These are phyloP conservation scores for Diplodia corticola DNA, from an alignment of 2,329 filamentous ascomycete species.

Conservation along the genomic window DNA sequence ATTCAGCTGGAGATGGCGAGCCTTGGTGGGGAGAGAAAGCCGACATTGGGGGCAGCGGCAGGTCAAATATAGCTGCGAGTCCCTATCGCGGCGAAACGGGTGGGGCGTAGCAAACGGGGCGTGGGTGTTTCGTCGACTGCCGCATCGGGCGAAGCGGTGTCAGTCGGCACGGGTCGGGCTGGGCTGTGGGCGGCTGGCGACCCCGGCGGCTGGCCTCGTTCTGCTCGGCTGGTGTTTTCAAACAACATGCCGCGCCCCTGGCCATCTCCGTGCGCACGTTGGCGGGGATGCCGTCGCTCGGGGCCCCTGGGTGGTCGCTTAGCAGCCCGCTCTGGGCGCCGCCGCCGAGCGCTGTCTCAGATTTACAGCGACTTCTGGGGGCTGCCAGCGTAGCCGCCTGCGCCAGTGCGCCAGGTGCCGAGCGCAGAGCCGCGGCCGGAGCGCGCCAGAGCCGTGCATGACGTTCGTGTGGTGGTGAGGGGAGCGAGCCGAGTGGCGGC, in stretches of 20 bases:
- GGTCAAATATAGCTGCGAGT: constrained; percentile 13
- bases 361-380: constrained; percentile 19
- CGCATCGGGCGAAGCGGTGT: background rate
- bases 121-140: constrained; percentile 3
- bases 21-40: constrained; percentile 20
- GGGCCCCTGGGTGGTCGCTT: background rate
- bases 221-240: constrained; percentile 21
- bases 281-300: background rate
- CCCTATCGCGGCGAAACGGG: background rate
- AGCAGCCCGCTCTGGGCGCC: background rate
- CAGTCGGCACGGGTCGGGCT: background rate
- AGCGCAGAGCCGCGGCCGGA: background rate
- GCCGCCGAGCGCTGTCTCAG: constrained; percentile 15
- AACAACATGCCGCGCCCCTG: constrained; percentile 19
- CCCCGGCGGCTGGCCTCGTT: background rate
- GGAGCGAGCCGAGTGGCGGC: background rate
- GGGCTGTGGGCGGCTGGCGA: background rate
- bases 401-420: constrained; percentile 1
- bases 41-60: background rate
- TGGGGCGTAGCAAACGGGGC: background rate
- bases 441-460: background rate
- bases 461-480: constrained; percentile 1
- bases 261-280: constrained; percentile 21
- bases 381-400: background rate
- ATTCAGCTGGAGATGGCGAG: constrained; percentile 13